Conservation (phyloP, 2,329 filamentous ascomycete species). For the Fusarium globosum region DNA sequence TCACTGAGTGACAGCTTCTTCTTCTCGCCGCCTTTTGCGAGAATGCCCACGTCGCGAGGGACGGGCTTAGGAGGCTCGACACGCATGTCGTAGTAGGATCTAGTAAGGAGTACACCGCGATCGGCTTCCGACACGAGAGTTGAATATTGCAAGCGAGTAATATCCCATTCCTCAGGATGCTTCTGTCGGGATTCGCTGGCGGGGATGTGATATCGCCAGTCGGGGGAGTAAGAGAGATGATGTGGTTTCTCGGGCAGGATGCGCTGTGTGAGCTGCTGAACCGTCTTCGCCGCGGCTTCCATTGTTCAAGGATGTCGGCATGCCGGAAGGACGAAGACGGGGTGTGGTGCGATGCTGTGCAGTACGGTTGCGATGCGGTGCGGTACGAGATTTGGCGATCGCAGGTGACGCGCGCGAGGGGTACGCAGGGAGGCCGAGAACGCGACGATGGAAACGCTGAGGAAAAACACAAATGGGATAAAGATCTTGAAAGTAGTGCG, state of each 20-base stretch:
- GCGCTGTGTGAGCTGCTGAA: constrained; percentile 63
- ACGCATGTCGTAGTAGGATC: constrained; percentile 68
- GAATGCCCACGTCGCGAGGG: constrained; percentile 52
- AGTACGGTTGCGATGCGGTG: constrained; percentile 5
- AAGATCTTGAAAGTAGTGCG: background rate
- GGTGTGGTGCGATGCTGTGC: constrained; percentile 32
- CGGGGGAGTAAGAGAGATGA: constrained; percentile 62
- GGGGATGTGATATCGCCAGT: constrained; percentile 59
- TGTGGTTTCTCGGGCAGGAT: constrained; percentile 64
- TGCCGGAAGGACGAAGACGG: constrained; percentile 48
- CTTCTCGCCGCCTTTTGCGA: constrained; percentile 58
- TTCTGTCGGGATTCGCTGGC: constrained; percentile 52
- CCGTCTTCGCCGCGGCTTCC: constrained; percentile 69
- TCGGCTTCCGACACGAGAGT: constrained; percentile 68
- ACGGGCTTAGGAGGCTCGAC: constrained; percentile 59
- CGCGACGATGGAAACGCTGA: constrained; percentile 29
- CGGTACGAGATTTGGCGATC: constrained; percentile 34
- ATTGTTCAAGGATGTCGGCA: constrained; percentile 59
- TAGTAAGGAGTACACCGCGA: constrained; percentile 67
- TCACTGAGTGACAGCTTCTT: constrained; percentile 70
- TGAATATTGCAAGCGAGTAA: constrained; percentile 65
- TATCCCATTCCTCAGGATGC: constrained; percentile 61
- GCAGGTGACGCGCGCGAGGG: constrained; percentile 39
- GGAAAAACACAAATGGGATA: background rate
- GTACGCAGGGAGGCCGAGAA: constrained; percentile 36